Evolutionary conservation across 371 early-diverging fungal species (phyloP).

Genomic region (Apophysomyces trapeziformis): DNA sequence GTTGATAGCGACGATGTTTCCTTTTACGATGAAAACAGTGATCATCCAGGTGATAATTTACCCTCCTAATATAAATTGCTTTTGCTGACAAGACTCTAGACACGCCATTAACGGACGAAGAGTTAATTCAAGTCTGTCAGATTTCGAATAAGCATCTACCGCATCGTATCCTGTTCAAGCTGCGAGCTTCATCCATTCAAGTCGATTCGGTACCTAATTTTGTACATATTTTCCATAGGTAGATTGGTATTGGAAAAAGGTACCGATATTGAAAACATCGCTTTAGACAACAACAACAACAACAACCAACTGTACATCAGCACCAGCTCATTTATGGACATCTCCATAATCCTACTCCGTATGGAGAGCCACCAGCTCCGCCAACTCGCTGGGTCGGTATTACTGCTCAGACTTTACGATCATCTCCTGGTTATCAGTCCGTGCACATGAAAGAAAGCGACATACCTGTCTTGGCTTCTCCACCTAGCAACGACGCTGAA

Average conservation of each 20-base stretch:
- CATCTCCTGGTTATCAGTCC: constrained; percentile 8
- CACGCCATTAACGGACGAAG: constrained; percentile 38
- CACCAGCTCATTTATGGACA: constrained; percentile 10
- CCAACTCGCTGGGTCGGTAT: neutral
- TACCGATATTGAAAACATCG: neutral
- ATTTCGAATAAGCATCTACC: constrained; percentile 45
- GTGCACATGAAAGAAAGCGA: constrained; percentile 14
- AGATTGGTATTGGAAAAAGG: constrained; percentile 1
- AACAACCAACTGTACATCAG: constrained; percentile 11
- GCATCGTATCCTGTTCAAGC: constrained; percentile 41
- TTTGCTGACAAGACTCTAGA: constrained; percentile 21
- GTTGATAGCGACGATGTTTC: constrained; percentile 33
- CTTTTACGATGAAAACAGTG: constrained; percentile 51
- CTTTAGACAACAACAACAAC: neutral
- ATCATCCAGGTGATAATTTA: constrained; percentile 36
- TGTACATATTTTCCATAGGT: constrained; percentile 7
- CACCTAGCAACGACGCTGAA: constrained; percentile 1
- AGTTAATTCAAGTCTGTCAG: constrained; percentile 46
- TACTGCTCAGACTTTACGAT: neutral
- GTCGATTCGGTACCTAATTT: constrained; percentile 7
- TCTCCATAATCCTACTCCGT: constrained; percentile 13
- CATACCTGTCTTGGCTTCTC: constrained; percentile 9
- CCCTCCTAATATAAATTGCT: neutral
- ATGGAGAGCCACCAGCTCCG: constrained; percentile 14
- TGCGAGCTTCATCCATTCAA: constrained; percentile 15